phyloP scores from a whole-genome alignment of 257 asterid species.

The Vinca minor region DNA sequence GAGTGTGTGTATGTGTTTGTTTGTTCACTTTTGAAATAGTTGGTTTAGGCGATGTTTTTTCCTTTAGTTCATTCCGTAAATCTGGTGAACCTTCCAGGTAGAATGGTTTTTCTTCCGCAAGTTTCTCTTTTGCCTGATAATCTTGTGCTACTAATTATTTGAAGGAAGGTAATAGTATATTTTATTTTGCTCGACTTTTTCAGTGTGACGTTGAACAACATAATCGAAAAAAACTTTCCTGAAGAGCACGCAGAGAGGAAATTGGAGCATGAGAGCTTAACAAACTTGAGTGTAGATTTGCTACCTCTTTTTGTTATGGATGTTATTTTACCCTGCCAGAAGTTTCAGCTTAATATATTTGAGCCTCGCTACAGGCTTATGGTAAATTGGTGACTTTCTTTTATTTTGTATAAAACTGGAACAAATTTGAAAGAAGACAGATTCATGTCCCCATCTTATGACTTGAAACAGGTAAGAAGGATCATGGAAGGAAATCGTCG shows the following conservation, averaged over 20 bases:
- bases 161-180: slow-evolving; percentile 1
- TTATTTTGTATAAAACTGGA: not conserved
- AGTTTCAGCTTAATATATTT: slow-evolving; percentile 84
- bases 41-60: not conserved
- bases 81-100: not conserved
- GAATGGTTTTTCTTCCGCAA: not conserved
- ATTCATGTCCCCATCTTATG: slow-evolving; percentile 1
- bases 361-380: slow-evolving; percentile 98
- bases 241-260: slow-evolving; percentile 86
- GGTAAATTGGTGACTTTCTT: slow-evolving; percentile 40
- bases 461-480: slow-evolving; percentile 73
- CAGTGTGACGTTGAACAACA: slow-evolving; percentile 93
- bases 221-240: slow-evolving; percentile 79
- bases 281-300: slow-evolving; percentile 66
- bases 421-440: not conserved
- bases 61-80: not conserved
- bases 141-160: not conserved
- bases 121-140: not conserved
- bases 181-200: slow-evolving; percentile 13
- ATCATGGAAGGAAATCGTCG: slow-evolving; percentile 98
- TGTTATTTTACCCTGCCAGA: slow-evolving; percentile 90
- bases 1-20: too few relatives aligned
- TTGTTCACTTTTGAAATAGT: not conserved
- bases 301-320: slow-evolving; percentile 98
- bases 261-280: slow-evolving; percentile 61